These are phyloP conservation scores for Pseudonitzschia pungens DNA, from an alignment of 108 stramenopile species.

Conservation along the genomic window DNA sequence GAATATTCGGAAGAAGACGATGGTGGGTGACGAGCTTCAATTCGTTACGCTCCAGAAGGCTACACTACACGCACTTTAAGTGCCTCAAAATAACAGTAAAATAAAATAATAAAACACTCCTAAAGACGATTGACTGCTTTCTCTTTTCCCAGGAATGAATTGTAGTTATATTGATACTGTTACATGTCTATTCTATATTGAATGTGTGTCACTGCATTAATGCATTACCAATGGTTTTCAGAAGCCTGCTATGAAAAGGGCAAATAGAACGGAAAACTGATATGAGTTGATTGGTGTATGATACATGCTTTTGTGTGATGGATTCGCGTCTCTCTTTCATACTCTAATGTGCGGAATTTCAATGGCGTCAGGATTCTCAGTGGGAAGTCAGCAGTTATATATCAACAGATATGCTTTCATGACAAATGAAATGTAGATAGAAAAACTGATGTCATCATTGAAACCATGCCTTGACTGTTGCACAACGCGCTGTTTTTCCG, in stretches of 20 bases:
- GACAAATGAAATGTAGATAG: conserved; percentile 3
- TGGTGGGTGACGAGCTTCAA: not conserved
- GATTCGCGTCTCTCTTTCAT: not conserved
- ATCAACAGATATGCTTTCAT: conserved; percentile 5
- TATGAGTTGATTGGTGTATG: not conserved
- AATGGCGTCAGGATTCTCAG: not conserved
- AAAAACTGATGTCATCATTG: conserved; percentile 8
- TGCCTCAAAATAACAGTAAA: no score
- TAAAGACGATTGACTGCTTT: not conserved
- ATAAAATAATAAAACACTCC: no score
- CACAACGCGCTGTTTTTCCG: not conserved
- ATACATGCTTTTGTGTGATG: not conserved
- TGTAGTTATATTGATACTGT: not conserved
- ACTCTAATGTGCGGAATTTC: no score
- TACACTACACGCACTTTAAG: no score
- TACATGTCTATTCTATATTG: conserved; percentile 6
- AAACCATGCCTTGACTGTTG: not conserved
- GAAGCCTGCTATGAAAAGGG: not conserved
- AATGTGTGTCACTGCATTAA: not conserved
- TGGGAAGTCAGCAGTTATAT: conserved; percentile 10
- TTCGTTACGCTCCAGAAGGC: no score
- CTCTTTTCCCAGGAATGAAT: not conserved
- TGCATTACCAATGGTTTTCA: not conserved
- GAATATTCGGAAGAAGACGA: not conserved
- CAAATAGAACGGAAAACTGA: not conserved